phyloP scores from a whole-genome alignment of 139 green algal genomes.

The Cymbomonas tetramitiformis region DNA sequence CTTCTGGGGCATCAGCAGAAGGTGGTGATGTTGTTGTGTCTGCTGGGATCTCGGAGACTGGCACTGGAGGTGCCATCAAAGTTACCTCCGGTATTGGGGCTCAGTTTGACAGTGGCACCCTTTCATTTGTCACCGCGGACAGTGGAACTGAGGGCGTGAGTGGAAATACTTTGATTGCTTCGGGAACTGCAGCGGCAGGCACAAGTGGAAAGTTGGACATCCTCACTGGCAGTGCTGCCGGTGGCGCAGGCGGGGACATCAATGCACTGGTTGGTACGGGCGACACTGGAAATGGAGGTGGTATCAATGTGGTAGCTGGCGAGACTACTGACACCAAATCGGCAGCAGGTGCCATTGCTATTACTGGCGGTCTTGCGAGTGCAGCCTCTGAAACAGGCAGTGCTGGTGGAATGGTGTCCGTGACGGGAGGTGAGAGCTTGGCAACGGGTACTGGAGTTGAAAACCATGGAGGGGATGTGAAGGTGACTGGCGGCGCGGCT shows the following conservation, averaged over 20 bases:
- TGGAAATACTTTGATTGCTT: not conserved
- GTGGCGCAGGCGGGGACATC: constrained; percentile 12
- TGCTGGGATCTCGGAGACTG: not conserved
- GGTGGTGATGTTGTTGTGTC: not conserved
- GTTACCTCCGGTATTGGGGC: not conserved
- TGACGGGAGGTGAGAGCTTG: too few relatives aligned
- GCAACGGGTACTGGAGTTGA: too few relatives aligned
- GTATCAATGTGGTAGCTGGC: too few relatives aligned
- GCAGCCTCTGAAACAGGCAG: too few relatives aligned
- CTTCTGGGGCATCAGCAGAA: not conserved
- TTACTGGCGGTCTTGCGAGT: too few relatives aligned
- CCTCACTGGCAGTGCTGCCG: not conserved
- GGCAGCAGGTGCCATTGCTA: too few relatives aligned
- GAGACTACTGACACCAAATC: too few relatives aligned
- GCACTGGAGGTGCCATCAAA: not conserved
- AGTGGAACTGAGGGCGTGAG: not conserved
- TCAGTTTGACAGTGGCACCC: not conserved
- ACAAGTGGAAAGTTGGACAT: not conserved
- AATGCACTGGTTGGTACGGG: not conserved
- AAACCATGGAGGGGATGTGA: too few relatives aligned
- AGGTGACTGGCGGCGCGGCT: too few relatives aligned
- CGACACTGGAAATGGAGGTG: not conserved
- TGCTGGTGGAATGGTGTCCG: too few relatives aligned
- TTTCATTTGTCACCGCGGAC: not conserved
- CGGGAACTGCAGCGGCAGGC: constrained; percentile 1